Evolutionary conservation across 2,329 filamentous ascomycete species (phyloP).

Genomic region (Arthrobotrys conoides): DNA sequence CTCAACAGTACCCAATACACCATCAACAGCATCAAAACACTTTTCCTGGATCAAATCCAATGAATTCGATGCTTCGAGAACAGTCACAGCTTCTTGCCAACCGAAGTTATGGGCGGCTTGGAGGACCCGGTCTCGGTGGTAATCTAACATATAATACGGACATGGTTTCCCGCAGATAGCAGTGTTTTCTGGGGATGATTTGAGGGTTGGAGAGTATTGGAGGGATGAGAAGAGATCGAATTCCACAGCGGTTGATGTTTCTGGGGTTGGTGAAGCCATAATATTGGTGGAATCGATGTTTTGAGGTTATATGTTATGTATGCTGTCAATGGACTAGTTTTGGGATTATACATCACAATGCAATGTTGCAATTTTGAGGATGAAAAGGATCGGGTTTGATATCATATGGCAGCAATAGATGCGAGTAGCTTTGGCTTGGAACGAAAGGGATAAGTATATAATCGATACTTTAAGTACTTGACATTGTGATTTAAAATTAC

Average conservation of each 20-base stretch:
- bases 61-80: constrained; percentile 71
- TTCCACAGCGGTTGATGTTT: too few relatives aligned
- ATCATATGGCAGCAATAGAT: too few relatives aligned
- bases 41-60: constrained; percentile 51
- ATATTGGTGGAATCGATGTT: too few relatives aligned
- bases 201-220: constrained; percentile 77
- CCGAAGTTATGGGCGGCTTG: constrained; percentile 73
- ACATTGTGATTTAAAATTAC: neutral
- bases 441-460: too few relatives aligned
- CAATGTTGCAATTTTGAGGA: too few relatives aligned
- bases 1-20: neutral
- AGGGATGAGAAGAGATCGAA: constrained; percentile 80
- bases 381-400: too few relatives aligned
- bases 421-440: too few relatives aligned
- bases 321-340: too few relatives aligned
- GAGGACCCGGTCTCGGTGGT: constrained; percentile 84
- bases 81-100: constrained; percentile 71
- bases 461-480: neutral
- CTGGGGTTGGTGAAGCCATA: neutral
- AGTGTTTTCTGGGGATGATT: constrained; percentile 62
- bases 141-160: constrained; percentile 83
- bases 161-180: constrained; percentile 68
- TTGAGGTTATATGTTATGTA: too few relatives aligned
- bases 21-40: constrained; percentile 25
- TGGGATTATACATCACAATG: too few relatives aligned